phyloP scores from a whole-genome alignment of 1,139 yeast species.

The Pichia sp. region DNA sequence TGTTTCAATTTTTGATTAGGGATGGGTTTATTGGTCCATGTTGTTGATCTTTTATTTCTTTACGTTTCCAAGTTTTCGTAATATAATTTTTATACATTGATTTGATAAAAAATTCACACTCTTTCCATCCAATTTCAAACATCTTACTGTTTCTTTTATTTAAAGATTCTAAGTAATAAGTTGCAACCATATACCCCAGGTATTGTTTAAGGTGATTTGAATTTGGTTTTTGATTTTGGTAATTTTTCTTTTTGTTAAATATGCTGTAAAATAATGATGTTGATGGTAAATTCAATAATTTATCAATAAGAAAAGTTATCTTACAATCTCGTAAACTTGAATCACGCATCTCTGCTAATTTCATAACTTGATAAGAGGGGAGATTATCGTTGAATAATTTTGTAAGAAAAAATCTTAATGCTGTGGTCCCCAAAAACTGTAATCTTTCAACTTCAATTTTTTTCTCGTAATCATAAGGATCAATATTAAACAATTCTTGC shows the following conservation, averaged over 20 bases:
- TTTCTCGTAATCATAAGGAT: neutral
- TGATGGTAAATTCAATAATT: neutral
- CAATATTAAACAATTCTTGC: neutral
- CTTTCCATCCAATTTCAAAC: constrained; percentile 3
- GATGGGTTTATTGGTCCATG: no score
- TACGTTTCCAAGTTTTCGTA: neutral
- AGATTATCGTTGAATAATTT: constrained; percentile 4
- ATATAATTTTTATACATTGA: constrained; percentile 1
- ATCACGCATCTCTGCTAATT: constrained; percentile 1
- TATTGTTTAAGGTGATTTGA: neutral
- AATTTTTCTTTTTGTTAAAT: neutral
- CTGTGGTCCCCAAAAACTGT: constrained; percentile 2
- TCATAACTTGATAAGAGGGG: neutral
- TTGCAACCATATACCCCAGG: constrained; percentile 3
- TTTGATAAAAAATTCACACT: constrained; percentile 1
- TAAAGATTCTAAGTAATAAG: neutral
- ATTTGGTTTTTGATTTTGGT: neutral
- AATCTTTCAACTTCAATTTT: neutral
- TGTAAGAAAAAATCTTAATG: constrained; percentile 2
- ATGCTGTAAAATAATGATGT: neutral
- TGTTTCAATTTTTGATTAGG: no score
- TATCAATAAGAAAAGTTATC: neutral
- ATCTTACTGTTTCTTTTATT: neutral
- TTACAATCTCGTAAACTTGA: neutral
- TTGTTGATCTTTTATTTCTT: no score